Base-by-base conservation (phyloP, 2,329 filamentous ascomycete genomes). In the Lasiodiplodia hormozganensis region DNA sequence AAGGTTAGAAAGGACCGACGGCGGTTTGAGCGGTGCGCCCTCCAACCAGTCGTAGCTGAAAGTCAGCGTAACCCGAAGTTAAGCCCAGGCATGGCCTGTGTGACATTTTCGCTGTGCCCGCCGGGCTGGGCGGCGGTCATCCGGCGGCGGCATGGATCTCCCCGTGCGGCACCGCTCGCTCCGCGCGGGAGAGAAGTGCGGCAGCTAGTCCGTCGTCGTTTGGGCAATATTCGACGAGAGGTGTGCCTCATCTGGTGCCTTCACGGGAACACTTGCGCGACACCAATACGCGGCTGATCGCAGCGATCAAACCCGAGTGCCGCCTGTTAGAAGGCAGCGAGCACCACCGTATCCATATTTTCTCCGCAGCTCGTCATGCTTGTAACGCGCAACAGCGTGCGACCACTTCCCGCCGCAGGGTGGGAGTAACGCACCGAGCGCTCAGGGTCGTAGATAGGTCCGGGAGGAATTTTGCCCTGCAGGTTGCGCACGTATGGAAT, bases 291-390 rank as follows among this genome's bases (percentile, higher is more conserved):
- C 18, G 47, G 47, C 43, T 52, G 60, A 64, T 64, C 60, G 25
- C 40, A 34, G 60, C 28, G 60, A 64, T 64, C 60, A 64, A 58
- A 52, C 38, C 28, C 40, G 10, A 10, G n/a, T 25, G 54, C 54
- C 52, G 52, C 52, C 31, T 64, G 60, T 52, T 43, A 52, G 60
- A 64, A 52, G 60, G 60, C 60, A 18, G 60, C 43, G n/a, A n/a
- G 43, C 60, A 64, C 28, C 43, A 11, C 16, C 7, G 60, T 18
- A 49, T 38, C 47, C 60, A 34, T 31, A 34, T 25, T 64, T 64
- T 52, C 60, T 64, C 60, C 60, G 54, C 54, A 58, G 34, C 43
- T 21, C 16, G 54, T 36, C 18, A n/a, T 36, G 28, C 38, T 31
- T 60, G 36, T 21, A 36, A 25, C 36, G 56, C 56, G 56, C 36